Conservation (phyloP, 352 stramenopile genomes). For the Phytophthora fragariae region DNA sequence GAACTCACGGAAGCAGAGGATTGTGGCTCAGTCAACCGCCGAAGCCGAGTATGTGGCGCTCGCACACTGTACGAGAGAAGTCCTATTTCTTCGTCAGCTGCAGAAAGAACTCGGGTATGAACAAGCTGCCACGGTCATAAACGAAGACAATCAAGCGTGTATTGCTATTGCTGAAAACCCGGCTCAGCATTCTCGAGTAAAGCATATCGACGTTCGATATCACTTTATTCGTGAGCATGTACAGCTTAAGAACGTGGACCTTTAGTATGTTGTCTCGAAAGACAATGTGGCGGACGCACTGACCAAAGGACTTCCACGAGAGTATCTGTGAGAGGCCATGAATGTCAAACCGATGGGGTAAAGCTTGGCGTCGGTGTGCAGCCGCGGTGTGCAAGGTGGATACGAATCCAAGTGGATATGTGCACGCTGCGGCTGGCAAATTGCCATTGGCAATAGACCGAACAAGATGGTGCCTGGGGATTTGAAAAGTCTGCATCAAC, state of each 20-base stretch:
- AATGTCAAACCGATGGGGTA: constrained; percentile 13
- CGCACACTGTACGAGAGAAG: constrained; percentile 12
- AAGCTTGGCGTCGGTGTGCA: background rate
- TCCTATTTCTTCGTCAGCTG: constrained; percentile 21
- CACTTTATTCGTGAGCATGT: constrained; percentile 32
- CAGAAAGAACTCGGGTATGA: constrained; percentile 17
- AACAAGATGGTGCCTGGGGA: constrained; percentile 4
- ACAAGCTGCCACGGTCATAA: background rate
- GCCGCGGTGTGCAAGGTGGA: background rate
- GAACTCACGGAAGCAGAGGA: constrained; percentile 19
- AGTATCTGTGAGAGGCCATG: constrained; percentile 6
- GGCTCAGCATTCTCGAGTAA: constrained; percentile 14
- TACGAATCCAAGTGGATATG: background rate
- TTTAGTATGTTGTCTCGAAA: constrained; percentile 13
- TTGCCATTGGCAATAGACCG: background rate
- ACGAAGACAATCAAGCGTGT: constrained; percentile 25
- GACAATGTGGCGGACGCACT: constrained; percentile 12
- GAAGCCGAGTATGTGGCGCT: constrained; percentile 28
- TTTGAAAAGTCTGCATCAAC: constrained; percentile 5
- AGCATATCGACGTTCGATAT: constrained; percentile 28
- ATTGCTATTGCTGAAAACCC: constrained; percentile 26
- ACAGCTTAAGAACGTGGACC: background rate
- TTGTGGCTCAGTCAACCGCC: constrained; percentile 19
- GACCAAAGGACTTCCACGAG: constrained; percentile 13
- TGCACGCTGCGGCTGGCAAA: too few relatives aligned